phyloP scores from a whole-genome alignment of 345 rosid genomes.

The Melastoma malabathricum region DNA sequence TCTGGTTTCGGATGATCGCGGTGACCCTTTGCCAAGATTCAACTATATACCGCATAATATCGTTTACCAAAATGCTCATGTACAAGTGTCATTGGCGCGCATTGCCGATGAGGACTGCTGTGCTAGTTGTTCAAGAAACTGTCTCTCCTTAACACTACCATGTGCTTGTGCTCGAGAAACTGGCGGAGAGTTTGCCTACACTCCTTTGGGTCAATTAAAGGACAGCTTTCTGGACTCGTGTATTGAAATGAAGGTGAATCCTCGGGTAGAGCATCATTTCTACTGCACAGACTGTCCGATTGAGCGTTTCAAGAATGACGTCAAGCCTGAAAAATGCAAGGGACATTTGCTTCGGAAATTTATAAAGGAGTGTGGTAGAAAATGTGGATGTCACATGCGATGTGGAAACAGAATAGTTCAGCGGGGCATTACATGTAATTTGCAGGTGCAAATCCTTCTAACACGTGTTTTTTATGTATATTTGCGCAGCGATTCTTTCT shows the following conservation, averaged over 20 bases:
- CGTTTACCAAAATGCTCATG: slow-evolving; percentile 47
- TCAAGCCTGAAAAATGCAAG: slow-evolving; percentile 44
- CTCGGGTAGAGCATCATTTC: slow-evolving; percentile 20
- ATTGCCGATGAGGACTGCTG: slow-evolving; percentile 70
- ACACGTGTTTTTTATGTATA: not conserved
- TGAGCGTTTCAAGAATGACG: slow-evolving; percentile 36
- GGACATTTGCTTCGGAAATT: slow-evolving; percentile 77
- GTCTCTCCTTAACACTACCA: slow-evolving; percentile 44
- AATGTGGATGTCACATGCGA: slow-evolving; percentile 66
- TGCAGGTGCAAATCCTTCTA: slow-evolving; percentile 41
- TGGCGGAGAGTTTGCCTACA: slow-evolving; percentile 75
- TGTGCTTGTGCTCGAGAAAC: slow-evolving; percentile 81
- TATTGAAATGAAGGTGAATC: slow-evolving; percentile 24
- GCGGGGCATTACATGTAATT: slow-evolving; percentile 49
- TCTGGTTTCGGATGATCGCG: slow-evolving; percentile 38
- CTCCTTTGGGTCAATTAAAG: slow-evolving; percentile 38
- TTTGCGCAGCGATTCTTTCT: too few species aligned
- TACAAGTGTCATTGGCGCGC: slow-evolving; percentile 56
- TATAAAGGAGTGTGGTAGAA: slow-evolving; percentile 85
- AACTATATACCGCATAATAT: slow-evolving; percentile 52
- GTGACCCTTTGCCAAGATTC: slow-evolving; percentile 37
- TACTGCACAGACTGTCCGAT: slow-evolving; percentile 70
- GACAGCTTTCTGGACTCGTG: slow-evolving; percentile 44
- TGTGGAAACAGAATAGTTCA: slow-evolving; percentile 82
- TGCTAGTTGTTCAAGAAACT: slow-evolving; percentile 51